Conservation (phyloP, 169 alveolate species). For the Plasmodium relictum region DNA sequence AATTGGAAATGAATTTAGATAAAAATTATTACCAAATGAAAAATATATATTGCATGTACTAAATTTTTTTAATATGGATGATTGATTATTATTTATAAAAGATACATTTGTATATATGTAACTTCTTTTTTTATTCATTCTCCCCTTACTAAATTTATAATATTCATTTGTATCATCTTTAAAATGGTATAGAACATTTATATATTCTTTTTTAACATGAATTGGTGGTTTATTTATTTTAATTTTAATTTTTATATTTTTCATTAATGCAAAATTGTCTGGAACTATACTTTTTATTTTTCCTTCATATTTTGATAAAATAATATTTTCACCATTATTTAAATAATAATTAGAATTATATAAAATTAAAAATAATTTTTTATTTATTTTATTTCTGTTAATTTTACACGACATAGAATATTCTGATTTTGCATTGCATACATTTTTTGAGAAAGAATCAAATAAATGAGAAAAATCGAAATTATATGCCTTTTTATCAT, state of each 20-base stretch:
- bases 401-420: constrained; percentile 9
- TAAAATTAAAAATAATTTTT: constrained; percentile 31
- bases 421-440: neutral
- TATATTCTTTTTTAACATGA: constrained; percentile 1
- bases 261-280: constrained; percentile 26
- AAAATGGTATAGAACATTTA: constrained; percentile 32
- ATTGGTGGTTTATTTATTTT: constrained; percentile 63
- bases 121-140: constrained; percentile 29
- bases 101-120: constrained; percentile 24
- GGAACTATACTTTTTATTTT: constrained; percentile 26
- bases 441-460: constrained; percentile 1
- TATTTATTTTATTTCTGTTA: constrained; percentile 11
- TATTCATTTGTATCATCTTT: constrained; percentile 19
- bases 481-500: neutral
- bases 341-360: constrained; percentile 2
- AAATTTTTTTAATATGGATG: neutral
- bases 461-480: neutral
- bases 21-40: constrained; percentile 32
- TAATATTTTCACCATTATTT: constrained; percentile 4
- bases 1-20: constrained; percentile 20
- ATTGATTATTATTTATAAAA: neutral
- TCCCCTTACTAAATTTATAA: constrained; percentile 27
- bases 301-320: constrained; percentile 37
- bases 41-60: constrained; percentile 22
- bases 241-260: constrained; percentile 45